A percentile compares a stretch with the other conserved stretches of the same genome.
Conservation (phyloP, 2,329 filamentous ascomycete species). For the Fusarium sp. region DNA sequence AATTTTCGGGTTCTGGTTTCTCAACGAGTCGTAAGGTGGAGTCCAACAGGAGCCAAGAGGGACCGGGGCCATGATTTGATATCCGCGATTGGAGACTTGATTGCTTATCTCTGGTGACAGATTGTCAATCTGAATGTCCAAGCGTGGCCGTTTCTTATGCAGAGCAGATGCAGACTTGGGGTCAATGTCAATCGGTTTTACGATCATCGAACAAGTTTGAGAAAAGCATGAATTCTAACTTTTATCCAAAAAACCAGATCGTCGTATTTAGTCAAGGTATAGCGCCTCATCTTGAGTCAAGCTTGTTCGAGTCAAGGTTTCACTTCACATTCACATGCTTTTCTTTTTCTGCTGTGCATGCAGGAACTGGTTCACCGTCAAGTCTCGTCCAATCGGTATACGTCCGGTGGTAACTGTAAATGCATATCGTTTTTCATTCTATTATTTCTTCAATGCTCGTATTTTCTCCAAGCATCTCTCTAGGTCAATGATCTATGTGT, state of each 20-base stretch:
- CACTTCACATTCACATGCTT: slow-evolving; percentile 11
- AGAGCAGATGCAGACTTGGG: not conserved
- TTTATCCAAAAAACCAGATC: not conserved
- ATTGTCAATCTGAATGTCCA: not conserved
- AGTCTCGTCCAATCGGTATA: not conserved
- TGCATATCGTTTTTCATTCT: slow-evolving; percentile 14
- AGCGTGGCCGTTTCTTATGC: not conserved
- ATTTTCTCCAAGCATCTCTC: not conserved
- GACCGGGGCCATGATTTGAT: not conserved
- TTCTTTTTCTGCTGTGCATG: not conserved
- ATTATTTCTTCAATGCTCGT: slow-evolving; percentile 10
- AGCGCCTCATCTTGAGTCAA: slow-evolving; percentile 27
- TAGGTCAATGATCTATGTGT: slow-evolving; percentile 13
- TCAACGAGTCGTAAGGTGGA: slow-evolving; percentile 16
- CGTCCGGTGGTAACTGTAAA: not conserved
- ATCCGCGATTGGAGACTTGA: not conserved
- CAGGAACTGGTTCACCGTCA: not conserved
- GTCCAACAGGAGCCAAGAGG: not conserved
- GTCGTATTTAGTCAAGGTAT: not conserved
- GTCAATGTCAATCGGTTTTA: not conserved
- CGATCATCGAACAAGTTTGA: not conserved
- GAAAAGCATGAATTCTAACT: not conserved
- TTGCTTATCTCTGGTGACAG: not conserved
- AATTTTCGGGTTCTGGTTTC: not conserved
- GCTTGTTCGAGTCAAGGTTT: slow-evolving; percentile 17